Base-by-base conservation (phyloP, 2,329 filamentous ascomycete genomes). In the Curvularia spicifera region DNA sequence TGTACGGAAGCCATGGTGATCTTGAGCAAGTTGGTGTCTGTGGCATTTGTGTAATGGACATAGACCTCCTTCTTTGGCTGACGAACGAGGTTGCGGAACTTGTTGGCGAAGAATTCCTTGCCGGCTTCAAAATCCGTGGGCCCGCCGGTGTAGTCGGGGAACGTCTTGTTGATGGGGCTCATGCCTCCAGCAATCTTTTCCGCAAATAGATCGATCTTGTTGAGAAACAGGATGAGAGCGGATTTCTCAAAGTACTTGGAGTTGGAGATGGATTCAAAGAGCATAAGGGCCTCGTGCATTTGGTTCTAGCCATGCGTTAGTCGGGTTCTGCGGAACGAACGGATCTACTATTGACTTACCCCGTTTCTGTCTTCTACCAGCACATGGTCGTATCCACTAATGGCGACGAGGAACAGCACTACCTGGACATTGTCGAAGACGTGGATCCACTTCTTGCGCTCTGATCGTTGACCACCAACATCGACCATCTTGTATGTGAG, bases 371-470 rank as follows among this genome's bases (percentile, higher is more conserved):
- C 94, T 80, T 98, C 94, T 3, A 97, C 92, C 48, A 98, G 81
- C 71, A 93, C 96, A 78, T 98, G 95, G 74, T 98, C 94, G 77
- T 97, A 98, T 59, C 94, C 94, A 64, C 93, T 97, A 69, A 98
- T 93, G 47, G 94, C 93, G 51, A 97, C 94, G 66, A 98, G 85
- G 80, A 98, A 98, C 40, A 98, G 83, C 53, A 98, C 83, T 67
- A 91, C 93, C 72, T 95, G 93, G 62, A 97, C 93, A 65, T 95
- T 95, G 76, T 97, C 93, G 75, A 97, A 97, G 74, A 93, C 97
- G 83, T 97, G 93, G 71, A 97, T 97, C 93, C 93, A 97, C 87
- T 97, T 97, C 90, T 97, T 97, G 77, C 93, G 89, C 81, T 97
- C 93, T 6, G 92, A 97, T 77, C 93, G 87, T 80, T 97, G 93